Percentiles rank a stretch among this genome's conserved stretches.
These are phyloP conservation scores for Xylaria sp. DNA, from an alignment of 2,329 filamentous ascomycete genomes.

Conservation along the genomic window DNA sequence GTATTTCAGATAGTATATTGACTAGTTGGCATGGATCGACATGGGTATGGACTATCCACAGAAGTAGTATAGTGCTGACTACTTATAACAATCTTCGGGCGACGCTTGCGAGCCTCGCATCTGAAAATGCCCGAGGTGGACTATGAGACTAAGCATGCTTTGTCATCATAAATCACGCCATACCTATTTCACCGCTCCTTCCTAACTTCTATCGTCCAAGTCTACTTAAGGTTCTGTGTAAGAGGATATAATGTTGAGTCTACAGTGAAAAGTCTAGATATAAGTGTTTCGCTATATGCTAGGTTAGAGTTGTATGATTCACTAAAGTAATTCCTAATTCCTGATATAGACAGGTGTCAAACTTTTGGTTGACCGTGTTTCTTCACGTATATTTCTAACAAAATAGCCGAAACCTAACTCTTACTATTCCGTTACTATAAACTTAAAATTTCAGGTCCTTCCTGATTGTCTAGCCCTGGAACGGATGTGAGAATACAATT, in stretches of 20 bases:
- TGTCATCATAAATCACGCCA: conserved; percentile 10
- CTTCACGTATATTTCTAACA: too few species aligned
- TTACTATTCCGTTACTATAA: too few species aligned
- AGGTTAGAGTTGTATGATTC: too few species aligned
- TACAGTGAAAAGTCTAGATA: neutral
- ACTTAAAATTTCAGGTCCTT: too few species aligned
- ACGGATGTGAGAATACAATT: too few species aligned
- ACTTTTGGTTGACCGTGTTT: too few species aligned
- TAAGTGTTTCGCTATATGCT: too few species aligned
- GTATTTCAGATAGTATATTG: neutral
- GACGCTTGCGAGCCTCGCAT: neutral
- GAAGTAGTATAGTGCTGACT: conserved; percentile 15
- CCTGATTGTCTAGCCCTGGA: too few species aligned
- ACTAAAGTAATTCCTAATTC: too few species aligned
- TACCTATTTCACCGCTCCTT: conserved; percentile 1
- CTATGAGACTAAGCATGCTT: neutral
- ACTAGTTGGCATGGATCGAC: neutral
- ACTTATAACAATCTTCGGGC: neutral
- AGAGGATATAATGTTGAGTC: neutral
- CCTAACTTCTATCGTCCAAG: neutral
- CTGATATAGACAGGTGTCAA: too few species aligned
- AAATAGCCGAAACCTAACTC: too few species aligned
- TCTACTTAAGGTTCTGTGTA: neutral
- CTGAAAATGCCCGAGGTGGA: neutral
- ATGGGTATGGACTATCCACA: neutral